Conservation (phyloP, 2,329 filamentous ascomycete genomes). For the Tothia fuscella region DNA sequence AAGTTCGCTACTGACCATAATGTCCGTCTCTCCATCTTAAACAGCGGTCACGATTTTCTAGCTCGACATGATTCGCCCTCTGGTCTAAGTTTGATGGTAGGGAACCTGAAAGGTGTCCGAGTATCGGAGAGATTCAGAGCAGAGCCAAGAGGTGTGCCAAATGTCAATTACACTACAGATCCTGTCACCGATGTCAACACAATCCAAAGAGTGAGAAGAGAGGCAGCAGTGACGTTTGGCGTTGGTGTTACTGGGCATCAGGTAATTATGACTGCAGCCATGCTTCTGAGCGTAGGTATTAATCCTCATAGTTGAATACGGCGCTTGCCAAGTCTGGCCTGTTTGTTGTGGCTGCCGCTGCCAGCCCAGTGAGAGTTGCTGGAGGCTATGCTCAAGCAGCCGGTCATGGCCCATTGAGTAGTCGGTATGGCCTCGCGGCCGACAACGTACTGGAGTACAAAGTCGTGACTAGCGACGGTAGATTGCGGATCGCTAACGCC, state of each 20-base stretch:
- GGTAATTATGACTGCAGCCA: too few relatives aligned
- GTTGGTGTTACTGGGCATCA: conserved; percentile 5
- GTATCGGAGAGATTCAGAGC: conserved; percentile 2
- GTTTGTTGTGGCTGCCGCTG: conserved; percentile 7
- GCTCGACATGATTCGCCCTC: conserved; percentile 1
- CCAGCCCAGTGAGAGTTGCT: neutral
- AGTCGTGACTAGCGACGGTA: conserved; percentile 20
- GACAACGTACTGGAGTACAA: conserved; percentile 19
- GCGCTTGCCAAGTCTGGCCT: neutral
- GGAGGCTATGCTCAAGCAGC: neutral
- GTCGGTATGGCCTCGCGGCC: conserved; percentile 18
- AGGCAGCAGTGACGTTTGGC: conserved; percentile 8
- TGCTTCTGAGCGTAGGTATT: too few relatives aligned
- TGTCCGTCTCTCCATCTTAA: conserved; percentile 6
- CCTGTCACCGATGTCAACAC: neutral
- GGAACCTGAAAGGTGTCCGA: conserved; percentile 1
- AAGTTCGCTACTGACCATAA: conserved; percentile 6
- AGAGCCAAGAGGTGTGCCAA: neutral
- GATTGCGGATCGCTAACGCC: conserved; percentile 7
- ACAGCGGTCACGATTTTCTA: conserved; percentile 10
- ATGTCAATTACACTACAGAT: neutral
- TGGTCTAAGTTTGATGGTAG: neutral
- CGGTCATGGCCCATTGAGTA: neutral
- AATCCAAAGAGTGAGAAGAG: neutral
- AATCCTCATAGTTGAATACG: too few relatives aligned